Evolutionary conservation across 257 asterid species (phyloP).

Genomic region (Fraxinus pennsylvanica): DNA sequence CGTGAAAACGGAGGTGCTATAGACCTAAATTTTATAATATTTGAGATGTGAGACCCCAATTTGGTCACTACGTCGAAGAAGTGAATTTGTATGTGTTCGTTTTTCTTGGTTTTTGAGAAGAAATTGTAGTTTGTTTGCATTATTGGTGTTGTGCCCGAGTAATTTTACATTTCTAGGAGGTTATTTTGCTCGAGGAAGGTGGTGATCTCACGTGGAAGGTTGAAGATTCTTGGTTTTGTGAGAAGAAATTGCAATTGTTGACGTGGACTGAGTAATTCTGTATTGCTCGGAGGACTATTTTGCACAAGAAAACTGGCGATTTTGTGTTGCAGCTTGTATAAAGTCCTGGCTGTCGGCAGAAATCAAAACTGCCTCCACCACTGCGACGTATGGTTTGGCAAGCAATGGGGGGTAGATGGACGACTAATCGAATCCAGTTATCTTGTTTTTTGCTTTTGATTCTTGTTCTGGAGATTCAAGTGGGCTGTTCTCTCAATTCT

Average conservation of each 20-base stretch:
- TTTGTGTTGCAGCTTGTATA: constrained; percentile 43
- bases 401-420: constrained; percentile 76
- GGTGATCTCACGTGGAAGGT: constrained; percentile 12
- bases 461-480: constrained; percentile 43
- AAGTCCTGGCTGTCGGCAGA: constrained; percentile 67
- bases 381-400: constrained; percentile 42
- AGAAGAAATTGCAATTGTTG: constrained; percentile 26
- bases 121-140: constrained; percentile 19
- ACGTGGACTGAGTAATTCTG: constrained; percentile 46
- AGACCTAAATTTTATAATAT: constrained; percentile 33
- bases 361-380: constrained; percentile 53
- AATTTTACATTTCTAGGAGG: constrained; percentile 56
- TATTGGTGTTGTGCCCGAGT: constrained; percentile 44
- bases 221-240: constrained; percentile 26
- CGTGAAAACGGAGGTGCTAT: constrained; percentile 44
- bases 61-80: constrained; percentile 25
- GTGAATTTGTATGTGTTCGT: constrained; percentile 27
- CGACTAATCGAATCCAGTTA: constrained; percentile 45
- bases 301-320: constrained; percentile 62
- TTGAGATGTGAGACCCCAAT: constrained; percentile 60
- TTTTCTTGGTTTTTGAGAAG: constrained; percentile 25
- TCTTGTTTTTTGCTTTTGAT: constrained; percentile 42
- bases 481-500: constrained; percentile 55
- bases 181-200: constrained; percentile 46
- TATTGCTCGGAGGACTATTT: constrained; percentile 57